Evolutionary conservation across 805 yeast species (phyloP).

Genomic region (Maudiozyma serrabonitensis): DNA sequence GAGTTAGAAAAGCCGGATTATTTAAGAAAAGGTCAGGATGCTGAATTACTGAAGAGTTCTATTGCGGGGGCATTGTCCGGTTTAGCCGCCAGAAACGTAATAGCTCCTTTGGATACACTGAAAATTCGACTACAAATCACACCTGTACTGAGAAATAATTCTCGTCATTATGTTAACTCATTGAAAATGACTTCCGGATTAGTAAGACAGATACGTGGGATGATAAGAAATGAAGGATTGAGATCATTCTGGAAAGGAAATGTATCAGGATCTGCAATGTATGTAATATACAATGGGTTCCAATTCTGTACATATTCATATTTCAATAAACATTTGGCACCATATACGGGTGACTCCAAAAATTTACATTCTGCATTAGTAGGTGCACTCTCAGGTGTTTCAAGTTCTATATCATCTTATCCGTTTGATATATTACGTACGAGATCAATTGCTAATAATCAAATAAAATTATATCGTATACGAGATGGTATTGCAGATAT

Average conservation of each 20-base stretch:
- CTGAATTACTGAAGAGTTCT: constrained; percentile 43
- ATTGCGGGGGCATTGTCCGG: constrained; percentile 71
- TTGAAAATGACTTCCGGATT: background rate
- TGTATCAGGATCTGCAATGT: constrained; percentile 81
- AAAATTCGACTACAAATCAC: constrained; percentile 26
- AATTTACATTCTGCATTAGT: constrained; percentile 37
- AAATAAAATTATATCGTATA: constrained; percentile 12
- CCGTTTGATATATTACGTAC: constrained; percentile 90
- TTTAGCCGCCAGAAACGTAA: constrained; percentile 38
- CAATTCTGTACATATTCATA: constrained; percentile 71
- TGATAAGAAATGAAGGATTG: constrained; percentile 57
- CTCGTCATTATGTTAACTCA: background rate
- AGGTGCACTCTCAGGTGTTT: constrained; percentile 70
- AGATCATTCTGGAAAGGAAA: constrained; percentile 92
- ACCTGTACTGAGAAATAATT: constrained; percentile 2
- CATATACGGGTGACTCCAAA: constrained; percentile 9
- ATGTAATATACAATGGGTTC: constrained; percentile 71
- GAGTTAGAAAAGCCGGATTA: constrained; percentile 28
- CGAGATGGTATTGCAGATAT: constrained; percentile 28
- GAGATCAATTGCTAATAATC: constrained; percentile 60
- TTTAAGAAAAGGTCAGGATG: constrained; percentile 41
- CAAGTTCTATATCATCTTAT: constrained; percentile 66
- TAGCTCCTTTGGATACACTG: constrained; percentile 29
- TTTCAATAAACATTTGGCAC: constrained; percentile 34
- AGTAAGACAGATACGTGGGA: constrained; percentile 5